Conservation (phyloP, 1,139 yeast species). For the Pichia sp. region DNA sequence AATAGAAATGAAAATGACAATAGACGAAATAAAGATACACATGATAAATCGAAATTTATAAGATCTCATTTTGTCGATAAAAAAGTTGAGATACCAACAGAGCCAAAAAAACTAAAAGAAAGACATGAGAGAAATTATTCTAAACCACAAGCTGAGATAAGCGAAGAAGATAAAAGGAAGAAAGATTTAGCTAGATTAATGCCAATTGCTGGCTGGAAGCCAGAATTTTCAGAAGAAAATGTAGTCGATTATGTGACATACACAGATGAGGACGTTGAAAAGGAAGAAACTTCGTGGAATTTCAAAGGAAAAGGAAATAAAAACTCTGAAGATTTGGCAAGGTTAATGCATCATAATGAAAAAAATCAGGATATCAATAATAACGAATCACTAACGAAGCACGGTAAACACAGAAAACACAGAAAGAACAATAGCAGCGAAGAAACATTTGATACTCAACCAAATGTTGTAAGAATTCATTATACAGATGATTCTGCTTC, state of each 20-base stretch:
- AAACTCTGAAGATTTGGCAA: constrained; percentile 1
- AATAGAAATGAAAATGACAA: background rate
- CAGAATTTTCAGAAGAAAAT: constrained; percentile 1
- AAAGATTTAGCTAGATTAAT: constrained; percentile 9
- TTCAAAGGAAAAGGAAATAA: background rate
- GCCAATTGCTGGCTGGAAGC: constrained; percentile 13
- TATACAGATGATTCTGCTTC: constrained; percentile 2
- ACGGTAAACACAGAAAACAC: background rate
- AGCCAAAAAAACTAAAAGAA: background rate
- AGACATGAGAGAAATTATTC: background rate
- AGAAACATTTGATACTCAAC: background rate
- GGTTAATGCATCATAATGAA: constrained; percentile 12
- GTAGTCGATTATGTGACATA: no score
- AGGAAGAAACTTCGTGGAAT: background rate
- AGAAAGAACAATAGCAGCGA: background rate
- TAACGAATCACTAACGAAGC: background rate
- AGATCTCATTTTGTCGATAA: background rate
- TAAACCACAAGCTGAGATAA: no score
- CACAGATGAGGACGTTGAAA: background rate
- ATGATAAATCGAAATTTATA: no score
- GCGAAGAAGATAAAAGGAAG: background rate
- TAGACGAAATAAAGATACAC: background rate
- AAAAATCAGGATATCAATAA: constrained; percentile 9
- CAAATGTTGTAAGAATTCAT: constrained; percentile 3
- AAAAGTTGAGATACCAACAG: background rate